Evolutionary conservation across 495 filamentous ascomycete species (phyloP).

Genomic region (Xylaria longipes): DNA sequence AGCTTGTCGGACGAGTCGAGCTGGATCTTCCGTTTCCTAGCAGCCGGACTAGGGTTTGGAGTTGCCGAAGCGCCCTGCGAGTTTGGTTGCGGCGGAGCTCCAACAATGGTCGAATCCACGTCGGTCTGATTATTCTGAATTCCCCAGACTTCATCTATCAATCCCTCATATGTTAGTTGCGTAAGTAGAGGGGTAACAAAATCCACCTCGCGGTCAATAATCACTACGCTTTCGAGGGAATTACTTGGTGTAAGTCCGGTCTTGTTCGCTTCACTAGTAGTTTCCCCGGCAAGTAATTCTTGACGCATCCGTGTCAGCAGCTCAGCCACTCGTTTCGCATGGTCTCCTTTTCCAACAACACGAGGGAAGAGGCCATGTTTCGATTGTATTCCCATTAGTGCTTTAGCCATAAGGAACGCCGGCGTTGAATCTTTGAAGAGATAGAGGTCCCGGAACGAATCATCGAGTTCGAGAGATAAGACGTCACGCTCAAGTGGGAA

Average conservation of each 20-base stretch:
- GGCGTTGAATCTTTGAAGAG: conserved; percentile 90
- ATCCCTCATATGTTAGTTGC: conserved; percentile 94
- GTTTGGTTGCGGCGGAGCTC: conserved; percentile 65
- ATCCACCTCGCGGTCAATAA: conserved; percentile 95
- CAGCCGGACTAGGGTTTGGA: conserved; percentile 39
- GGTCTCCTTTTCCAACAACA: conserved; percentile 95
- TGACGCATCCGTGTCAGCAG: conserved; percentile 91
- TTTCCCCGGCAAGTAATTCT: conserved; percentile 83
- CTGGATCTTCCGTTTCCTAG: conserved; percentile 85
- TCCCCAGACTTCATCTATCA: conserved; percentile 93
- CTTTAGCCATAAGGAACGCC: conserved; percentile 84
- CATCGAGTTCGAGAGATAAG: conserved; percentile 86
- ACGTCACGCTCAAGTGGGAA: conserved; percentile 91
- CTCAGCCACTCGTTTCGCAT: conserved; percentile 86
- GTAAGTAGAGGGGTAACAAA: conserved; percentile 90
- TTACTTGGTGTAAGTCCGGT: conserved; percentile 85
- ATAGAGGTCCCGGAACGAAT: conserved; percentile 86
- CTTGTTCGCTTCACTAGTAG: conserved; percentile 61
- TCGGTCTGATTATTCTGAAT: conserved; percentile 90
- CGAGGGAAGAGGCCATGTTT: conserved; percentile 92
- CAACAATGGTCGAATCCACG: conserved; percentile 90
- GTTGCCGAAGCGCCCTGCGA: conserved; percentile 57
- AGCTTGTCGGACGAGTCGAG: conserved; percentile 90
- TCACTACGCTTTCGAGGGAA: conserved; percentile 85
- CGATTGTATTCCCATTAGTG: conserved; percentile 94